Conservation (phyloP, 2,329 filamentous ascomycete genomes). For the Plectosphaerella plurivora region DNA sequence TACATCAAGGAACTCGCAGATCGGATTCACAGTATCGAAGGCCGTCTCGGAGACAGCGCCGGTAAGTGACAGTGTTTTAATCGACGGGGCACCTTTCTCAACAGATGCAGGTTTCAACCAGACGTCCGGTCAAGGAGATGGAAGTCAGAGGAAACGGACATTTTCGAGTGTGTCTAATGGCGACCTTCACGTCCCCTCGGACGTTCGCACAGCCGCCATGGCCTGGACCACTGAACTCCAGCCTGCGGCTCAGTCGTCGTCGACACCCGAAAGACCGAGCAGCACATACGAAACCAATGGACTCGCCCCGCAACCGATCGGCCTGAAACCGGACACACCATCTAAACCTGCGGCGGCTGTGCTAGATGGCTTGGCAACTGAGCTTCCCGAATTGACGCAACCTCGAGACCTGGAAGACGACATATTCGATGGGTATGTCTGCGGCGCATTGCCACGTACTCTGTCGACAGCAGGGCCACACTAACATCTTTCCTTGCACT, state of each 20-base stretch:
- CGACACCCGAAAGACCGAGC: conserved; percentile 23
- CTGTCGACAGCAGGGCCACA: not conserved
- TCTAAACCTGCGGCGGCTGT: conserved; percentile 28
- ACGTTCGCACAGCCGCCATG: conserved; percentile 24
- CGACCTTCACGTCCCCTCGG: conserved; percentile 32
- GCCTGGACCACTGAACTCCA: conserved; percentile 36
- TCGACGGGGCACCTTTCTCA: conserved; percentile 24
- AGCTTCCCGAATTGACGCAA: conserved; percentile 26
- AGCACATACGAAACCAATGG: conserved; percentile 32
- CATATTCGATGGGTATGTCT: conserved; percentile 39
- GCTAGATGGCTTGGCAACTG: conserved; percentile 27
- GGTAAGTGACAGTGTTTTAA: conserved; percentile 19
- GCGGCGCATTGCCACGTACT: too few species aligned
- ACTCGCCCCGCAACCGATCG: conserved; percentile 40
- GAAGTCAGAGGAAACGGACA: conserved; percentile 23
- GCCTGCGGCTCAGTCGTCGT: conserved; percentile 31
- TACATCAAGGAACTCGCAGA: conserved; percentile 93
- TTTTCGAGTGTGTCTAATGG: conserved; percentile 30
- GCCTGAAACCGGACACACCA: conserved; percentile 30
- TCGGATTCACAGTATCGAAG: conserved; percentile 76
- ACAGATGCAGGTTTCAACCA: conserved; percentile 6
- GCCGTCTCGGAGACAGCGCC: conserved; percentile 50
- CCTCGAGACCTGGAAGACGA: conserved; percentile 36
- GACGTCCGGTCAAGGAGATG: conserved; percentile 4
- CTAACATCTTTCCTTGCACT: not conserved